These are phyloP conservation scores for Zizania palustris DNA, from an alignment of 202 grass and related monocot genomes.

Conservation along the genomic window DNA sequence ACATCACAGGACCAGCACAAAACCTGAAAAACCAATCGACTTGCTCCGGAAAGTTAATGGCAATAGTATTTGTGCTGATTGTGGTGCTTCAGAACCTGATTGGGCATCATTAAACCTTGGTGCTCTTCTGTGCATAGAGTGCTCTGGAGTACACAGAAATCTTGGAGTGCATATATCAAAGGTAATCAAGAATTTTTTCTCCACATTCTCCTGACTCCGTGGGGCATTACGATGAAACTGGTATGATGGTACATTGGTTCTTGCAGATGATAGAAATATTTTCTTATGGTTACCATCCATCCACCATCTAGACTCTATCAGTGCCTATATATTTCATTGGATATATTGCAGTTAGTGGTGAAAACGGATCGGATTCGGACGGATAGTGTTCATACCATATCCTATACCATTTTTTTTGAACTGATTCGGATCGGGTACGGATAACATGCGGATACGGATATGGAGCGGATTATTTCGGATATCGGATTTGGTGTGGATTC, in stretches of 20 bases:
- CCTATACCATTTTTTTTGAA: too few relatives aligned
- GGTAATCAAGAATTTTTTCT: constrained; percentile 49
- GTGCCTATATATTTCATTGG: constrained; percentile 13
- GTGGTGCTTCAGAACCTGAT: constrained; percentile 82
- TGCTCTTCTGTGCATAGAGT: constrained; percentile 96
- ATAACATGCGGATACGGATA: too few relatives aligned
- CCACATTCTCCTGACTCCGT: constrained; percentile 17
- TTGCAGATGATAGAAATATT: constrained; percentile 21
- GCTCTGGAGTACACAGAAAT: constrained; percentile 96
- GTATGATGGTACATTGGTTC: not conserved
- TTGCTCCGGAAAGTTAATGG: constrained; percentile 78
- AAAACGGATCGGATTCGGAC: too few relatives aligned
- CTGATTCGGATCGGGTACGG: too few relatives aligned
- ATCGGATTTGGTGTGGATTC: too few relatives aligned
- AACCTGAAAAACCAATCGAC: constrained; percentile 78
- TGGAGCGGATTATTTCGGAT: too few relatives aligned
- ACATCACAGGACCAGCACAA: constrained; percentile 50
- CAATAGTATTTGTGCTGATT: constrained; percentile 87
- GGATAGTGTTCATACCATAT: too few relatives aligned
- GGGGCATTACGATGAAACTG: not conserved
- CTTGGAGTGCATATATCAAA: constrained; percentile 99
- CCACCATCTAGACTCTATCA: not conserved
- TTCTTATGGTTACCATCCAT: not conserved
- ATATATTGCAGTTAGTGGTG: constrained; percentile 10
- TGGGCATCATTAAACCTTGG: constrained; percentile 98